These are phyloP conservation scores for Penicillium egyptiacum DNA, from an alignment of 495 filamentous ascomycete genomes.

Conservation along the genomic window DNA sequence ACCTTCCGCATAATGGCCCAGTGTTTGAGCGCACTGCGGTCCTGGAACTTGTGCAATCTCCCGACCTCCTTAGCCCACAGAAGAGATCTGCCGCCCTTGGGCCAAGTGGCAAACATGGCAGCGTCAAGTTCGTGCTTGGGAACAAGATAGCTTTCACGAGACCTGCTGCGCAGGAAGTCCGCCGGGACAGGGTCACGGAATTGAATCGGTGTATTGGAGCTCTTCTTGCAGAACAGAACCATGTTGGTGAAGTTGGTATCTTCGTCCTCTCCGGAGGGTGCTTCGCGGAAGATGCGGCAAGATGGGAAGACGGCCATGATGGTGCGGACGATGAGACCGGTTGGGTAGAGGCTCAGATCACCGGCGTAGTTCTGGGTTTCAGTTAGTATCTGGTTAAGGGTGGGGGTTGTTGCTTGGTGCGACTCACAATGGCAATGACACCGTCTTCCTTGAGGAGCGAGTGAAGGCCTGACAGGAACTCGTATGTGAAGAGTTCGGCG, in stretches of 20 bases:
- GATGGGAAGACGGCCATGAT: slow-evolving; percentile 71
- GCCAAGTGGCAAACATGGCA: slow-evolving; percentile 43
- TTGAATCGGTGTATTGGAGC: slow-evolving; percentile 40
- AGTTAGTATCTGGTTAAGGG: not conserved
- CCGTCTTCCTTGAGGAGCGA: slow-evolving; percentile 72
- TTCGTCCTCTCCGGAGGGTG: slow-evolving; percentile 41
- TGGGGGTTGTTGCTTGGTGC: not conserved
- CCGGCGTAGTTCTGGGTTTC: slow-evolving; percentile 89
- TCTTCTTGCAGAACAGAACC: slow-evolving; percentile 62
- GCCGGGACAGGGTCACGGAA: slow-evolving; percentile 66
- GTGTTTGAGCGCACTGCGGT: slow-evolving; percentile 73
- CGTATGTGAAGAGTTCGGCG: slow-evolving; percentile 77
- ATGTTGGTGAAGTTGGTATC: slow-evolving; percentile 84
- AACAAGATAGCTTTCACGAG: slow-evolving; percentile 64
- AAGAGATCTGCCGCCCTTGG: slow-evolving; percentile 29
- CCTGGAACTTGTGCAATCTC: slow-evolving; percentile 66
- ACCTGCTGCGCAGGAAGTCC: slow-evolving; percentile 72
- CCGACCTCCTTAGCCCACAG: slow-evolving; percentile 45
- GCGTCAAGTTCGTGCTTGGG: slow-evolving; percentile 72
- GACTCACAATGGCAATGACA: slow-evolving; percentile 82
- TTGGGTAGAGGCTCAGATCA: slow-evolving; percentile 71
- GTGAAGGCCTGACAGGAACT: slow-evolving; percentile 70
- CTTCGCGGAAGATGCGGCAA: slow-evolving; percentile 83
- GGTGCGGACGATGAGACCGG: slow-evolving; percentile 69
- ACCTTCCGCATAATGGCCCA: slow-evolving; percentile 91